Evolutionary conservation across 257 asterid genomes (phyloP).

Genomic region (Rauvolfia tetraphylla): DNA sequence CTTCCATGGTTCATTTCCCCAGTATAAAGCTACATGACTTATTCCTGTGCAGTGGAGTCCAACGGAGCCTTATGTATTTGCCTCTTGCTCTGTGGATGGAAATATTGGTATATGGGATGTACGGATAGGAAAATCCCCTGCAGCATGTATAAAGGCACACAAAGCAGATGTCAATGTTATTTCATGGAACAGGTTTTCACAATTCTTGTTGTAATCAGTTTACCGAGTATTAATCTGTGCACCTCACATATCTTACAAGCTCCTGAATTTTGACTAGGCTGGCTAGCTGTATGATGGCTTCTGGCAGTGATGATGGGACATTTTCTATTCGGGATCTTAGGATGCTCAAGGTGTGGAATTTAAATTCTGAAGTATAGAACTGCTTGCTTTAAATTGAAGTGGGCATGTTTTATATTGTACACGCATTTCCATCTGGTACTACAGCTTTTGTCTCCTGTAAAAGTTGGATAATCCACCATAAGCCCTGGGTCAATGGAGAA

Average conservation of each 20-base stretch:
- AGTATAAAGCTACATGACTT: slow-evolving; percentile 7
- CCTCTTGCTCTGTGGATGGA: slow-evolving; percentile 92
- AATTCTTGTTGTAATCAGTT: neutral
- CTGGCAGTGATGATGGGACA: slow-evolving; percentile 96
- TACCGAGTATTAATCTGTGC: neutral
- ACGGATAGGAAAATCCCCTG: slow-evolving; percentile 78
- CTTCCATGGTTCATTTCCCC: neutral
- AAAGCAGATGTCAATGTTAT: slow-evolving; percentile 94
- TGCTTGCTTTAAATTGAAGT: neutral
- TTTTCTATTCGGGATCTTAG: slow-evolving; percentile 87
- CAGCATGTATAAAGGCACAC: slow-evolving; percentile 67
- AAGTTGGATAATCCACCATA: neutral
- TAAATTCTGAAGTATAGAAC: neutral
- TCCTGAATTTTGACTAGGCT: slow-evolving; percentile 42
- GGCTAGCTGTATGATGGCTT: slow-evolving; percentile 91
- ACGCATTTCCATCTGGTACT: neutral
- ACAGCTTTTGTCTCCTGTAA: neutral
- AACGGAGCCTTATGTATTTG: slow-evolving; percentile 69
- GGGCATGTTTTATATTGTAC: neutral
- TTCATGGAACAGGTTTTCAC: slow-evolving; percentile 86
- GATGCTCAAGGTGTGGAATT: slow-evolving; percentile 57
- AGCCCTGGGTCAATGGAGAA: neutral
- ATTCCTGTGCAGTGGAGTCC: slow-evolving; percentile 84
- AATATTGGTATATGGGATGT: slow-evolving; percentile 83
- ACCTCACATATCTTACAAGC: slow-evolving; percentile 5